phyloP scores from a whole-genome alignment of 768 basidiomycete genomes.

The Postia placenta region DNA sequence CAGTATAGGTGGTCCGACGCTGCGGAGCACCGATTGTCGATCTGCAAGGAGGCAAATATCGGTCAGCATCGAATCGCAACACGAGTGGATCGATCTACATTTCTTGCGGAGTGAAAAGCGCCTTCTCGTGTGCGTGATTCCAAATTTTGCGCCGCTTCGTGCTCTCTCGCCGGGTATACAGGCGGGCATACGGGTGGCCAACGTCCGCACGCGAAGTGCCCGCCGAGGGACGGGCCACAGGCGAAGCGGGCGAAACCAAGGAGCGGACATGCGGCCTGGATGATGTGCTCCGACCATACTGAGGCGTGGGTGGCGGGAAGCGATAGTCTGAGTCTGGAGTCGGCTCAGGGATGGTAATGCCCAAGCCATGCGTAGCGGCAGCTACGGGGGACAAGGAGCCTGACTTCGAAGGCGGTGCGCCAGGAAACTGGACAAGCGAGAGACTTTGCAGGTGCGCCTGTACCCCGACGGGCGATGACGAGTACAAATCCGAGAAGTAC shows the following conservation, averaged over 20 bases:
- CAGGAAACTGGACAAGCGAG: background rate
- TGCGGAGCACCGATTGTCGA: conserved; percentile 63
- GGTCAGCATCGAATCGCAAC: background rate
- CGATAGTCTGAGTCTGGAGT: background rate
- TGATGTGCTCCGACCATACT: background rate
- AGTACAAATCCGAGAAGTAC: background rate
- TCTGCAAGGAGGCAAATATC: conserved; percentile 26
- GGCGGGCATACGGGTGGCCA: conserved; percentile 63
- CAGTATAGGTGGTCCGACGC: conserved; percentile 63
- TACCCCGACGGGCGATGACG: background rate
- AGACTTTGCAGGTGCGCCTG: background rate
- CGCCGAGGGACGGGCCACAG: background rate
- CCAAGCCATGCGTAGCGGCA: background rate
- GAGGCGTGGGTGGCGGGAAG: background rate
- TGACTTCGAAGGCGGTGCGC: background rate
- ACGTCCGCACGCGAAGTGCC: conserved; percentile 24
- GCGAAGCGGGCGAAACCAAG: background rate
- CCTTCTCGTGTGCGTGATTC: conserved; percentile 74
- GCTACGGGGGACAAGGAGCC: background rate
- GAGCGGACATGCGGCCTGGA: conserved; percentile 1
- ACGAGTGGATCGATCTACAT: conserved; percentile 34
- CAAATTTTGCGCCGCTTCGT: conserved; percentile 69
- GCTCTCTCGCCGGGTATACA: conserved; percentile 53
- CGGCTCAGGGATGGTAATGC: background rate
- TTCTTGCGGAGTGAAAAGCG: conserved; percentile 60